A percentile compares a stretch with the other conserved stretches of the same genome.
These are phyloP conservation scores for Turritis glabra DNA, from an alignment of 345 rosid species.

Conservation along the genomic window DNA sequence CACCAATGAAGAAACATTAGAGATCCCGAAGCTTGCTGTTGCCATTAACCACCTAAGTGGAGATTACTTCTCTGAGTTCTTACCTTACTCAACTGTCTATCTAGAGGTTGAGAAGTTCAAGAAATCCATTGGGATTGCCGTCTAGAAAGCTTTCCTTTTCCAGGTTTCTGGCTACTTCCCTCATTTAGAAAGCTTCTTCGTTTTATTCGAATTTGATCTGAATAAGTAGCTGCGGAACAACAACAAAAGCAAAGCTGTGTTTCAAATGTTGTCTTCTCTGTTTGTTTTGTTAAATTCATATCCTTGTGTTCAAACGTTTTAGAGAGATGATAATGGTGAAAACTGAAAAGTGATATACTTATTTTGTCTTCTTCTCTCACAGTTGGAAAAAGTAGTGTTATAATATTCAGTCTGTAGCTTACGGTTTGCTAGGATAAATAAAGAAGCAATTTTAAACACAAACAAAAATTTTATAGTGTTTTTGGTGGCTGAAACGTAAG, in stretches of 20 bases:
- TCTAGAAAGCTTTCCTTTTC: conserved; percentile 21
- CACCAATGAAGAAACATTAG: conserved; percentile 90
- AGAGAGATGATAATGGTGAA: conserved; percentile 33
- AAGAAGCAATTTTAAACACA: background rate
- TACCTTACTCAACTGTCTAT: conserved; percentile 86
- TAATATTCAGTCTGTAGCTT: background rate
- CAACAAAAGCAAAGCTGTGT: conserved; percentile 26
- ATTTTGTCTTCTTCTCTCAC: background rate
- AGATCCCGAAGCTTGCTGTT: conserved; percentile 94
- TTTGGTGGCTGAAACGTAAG: background rate
- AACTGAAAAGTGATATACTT: background rate
- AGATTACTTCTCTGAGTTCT: conserved; percentile 75
- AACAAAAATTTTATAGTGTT: background rate
- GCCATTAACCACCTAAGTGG: conserved; percentile 88
- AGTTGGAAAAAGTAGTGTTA: background rate
- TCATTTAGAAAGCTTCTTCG: conserved; percentile 3
- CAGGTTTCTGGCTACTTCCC: conserved; percentile 35
- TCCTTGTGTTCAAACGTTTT: conserved; percentile 11
- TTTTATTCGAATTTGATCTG: background rate
- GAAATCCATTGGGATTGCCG: conserved; percentile 66
- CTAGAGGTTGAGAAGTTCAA: conserved; percentile 95
- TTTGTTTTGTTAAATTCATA: conserved; percentile 13
- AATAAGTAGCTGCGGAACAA: conserved; percentile 41
- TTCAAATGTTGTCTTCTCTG: conserved; percentile 28
- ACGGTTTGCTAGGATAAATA: background rate